Percentiles rank a stretch among this genome's conserved stretches.
Conservation (phyloP, 768 basidiomycete genomes). For the Russula sp. region DNA sequence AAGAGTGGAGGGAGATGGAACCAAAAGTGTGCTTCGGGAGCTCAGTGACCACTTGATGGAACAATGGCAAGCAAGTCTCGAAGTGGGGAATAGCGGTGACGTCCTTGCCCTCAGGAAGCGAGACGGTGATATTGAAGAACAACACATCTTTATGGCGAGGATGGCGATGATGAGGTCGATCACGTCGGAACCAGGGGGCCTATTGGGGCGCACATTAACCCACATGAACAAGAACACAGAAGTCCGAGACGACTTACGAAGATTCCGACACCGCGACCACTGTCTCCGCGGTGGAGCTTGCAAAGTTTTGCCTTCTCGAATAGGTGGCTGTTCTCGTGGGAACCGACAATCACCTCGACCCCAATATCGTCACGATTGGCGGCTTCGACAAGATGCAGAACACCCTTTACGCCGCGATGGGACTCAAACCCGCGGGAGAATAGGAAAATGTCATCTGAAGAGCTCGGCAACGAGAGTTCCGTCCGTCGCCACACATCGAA, state of each 20-base stretch:
- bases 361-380: slow-evolving; percentile 13
- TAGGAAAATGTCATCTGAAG: slow-evolving; percentile 9
- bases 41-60: not conserved
- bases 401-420: not conserved
- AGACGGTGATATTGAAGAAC: slow-evolving; percentile 12
- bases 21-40: slow-evolving; percentile 9
- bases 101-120: slow-evolving; percentile 5
- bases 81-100: slow-evolving; percentile 4
- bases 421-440: not conserved
- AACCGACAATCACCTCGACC: slow-evolving; percentile 10
- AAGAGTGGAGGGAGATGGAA: slow-evolving; percentile 1
- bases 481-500: not conserved
- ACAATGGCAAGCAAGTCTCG: slow-evolving; percentile 8
- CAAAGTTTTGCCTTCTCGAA: slow-evolving; percentile 6
- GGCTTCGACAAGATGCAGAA: not conserved
- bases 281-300: not conserved
- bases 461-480: slow-evolving; percentile 8
- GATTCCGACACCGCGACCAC: slow-evolving; percentile 10
- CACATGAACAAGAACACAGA: not conserved
- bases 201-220: slow-evolving; percentile 1
- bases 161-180: not conserved
- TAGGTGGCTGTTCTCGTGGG: not conserved
- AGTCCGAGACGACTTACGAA: not conserved
- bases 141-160: not conserved
- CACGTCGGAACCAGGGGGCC: not conserved